Conservation (phyloP, 495 filamentous ascomycete species). For the Aspergillus indologenus region DNA sequence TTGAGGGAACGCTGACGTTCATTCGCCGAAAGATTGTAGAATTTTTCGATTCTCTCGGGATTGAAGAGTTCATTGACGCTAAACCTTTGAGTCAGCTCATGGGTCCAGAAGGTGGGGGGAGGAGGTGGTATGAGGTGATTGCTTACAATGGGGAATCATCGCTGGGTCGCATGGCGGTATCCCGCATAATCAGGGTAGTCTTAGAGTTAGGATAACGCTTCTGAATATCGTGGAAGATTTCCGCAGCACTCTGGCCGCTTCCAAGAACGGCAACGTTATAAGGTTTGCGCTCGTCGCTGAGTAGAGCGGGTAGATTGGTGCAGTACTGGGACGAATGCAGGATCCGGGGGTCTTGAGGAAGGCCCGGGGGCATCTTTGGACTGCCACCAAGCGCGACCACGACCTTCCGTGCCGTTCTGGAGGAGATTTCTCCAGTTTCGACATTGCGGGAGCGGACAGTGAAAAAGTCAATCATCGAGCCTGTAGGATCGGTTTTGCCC, state of each 20-base stretch:
- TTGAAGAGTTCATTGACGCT: constrained; percentile 98
- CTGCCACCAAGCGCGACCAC: constrained; percentile 82
- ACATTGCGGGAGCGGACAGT: constrained; percentile 52
- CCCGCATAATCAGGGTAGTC: constrained; percentile 72
- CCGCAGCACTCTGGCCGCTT: constrained; percentile 87
- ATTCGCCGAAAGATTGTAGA: constrained; percentile 61
- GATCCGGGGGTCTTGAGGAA: constrained; percentile 64
- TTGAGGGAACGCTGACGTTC: constrained; percentile 60
- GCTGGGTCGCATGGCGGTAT: constrained; percentile 77
- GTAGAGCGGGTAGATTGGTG: constrained; percentile 54
- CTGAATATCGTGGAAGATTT: constrained; percentile 90
- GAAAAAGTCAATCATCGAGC: constrained; percentile 50
- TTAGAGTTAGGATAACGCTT: constrained; percentile 76
- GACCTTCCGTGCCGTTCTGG: constrained; percentile 70
- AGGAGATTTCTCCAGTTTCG: constrained; percentile 47
- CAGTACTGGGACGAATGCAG: constrained; percentile 91
- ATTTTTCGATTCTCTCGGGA: constrained; percentile 69
- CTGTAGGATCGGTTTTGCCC: constrained; percentile 30
- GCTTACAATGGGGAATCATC: constrained; percentile 94
- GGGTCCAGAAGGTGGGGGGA: not conserved
- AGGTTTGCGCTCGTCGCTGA: constrained; percentile 52
- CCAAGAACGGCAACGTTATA: constrained; percentile 82
- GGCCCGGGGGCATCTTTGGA: constrained; percentile 67
- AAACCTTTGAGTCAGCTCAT: constrained; percentile 2
- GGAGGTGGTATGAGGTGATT: not conserved